Evolutionary conservation across 306 rosid genomes (phyloP).

Genomic region (Prunus dulcis): DNA sequence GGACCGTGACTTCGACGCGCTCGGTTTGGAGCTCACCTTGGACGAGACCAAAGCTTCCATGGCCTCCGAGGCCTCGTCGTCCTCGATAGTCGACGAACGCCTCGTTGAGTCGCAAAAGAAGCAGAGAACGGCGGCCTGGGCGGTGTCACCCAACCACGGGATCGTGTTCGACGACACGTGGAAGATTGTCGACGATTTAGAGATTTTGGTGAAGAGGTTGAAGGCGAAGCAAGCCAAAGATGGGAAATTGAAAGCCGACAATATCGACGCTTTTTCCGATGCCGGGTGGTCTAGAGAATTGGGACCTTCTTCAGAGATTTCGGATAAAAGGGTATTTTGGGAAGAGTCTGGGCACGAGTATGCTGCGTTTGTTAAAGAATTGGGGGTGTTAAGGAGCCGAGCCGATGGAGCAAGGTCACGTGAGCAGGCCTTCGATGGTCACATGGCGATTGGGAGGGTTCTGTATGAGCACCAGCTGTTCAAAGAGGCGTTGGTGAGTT

Average conservation of each 20-base stretch:
- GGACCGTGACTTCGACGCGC: slow-evolving; percentile 96
- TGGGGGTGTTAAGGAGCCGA: slow-evolving; percentile 71
- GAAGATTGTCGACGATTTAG: slow-evolving; percentile 97
- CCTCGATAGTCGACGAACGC: slow-evolving; percentile 77
- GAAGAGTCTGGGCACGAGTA: slow-evolving; percentile 91
- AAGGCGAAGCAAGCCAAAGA: slow-evolving; percentile 80
- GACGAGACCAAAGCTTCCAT: slow-evolving; percentile 40
- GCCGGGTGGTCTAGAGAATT: slow-evolving; percentile 97
- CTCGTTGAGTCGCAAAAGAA: slow-evolving; percentile 82
- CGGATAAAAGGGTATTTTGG: slow-evolving; percentile 82
- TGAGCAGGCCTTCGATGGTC: slow-evolving; percentile 96
- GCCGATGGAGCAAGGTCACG: slow-evolving; percentile 89
- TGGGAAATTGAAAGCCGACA: slow-evolving; percentile 78
- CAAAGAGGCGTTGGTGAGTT: slow-evolving; percentile 82
- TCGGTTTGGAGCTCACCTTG: slow-evolving; percentile 60
- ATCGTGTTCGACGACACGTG: slow-evolving; percentile 95
- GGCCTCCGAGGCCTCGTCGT: slow-evolving; percentile 76
- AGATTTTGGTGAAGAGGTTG: slow-evolving; percentile 72
- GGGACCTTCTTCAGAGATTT: slow-evolving; percentile 78
- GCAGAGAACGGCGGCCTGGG: slow-evolving; percentile 98
- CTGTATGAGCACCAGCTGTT: slow-evolving; percentile 86
- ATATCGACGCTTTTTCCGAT: slow-evolving; percentile 78
- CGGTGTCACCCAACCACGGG: slow-evolving; percentile 91
- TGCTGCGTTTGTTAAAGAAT: slow-evolving; percentile 65
- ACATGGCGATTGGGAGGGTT: slow-evolving; percentile 96